phyloP scores from a whole-genome alignment of 208 protist species.

The Cochliopodium minus region DNA sequence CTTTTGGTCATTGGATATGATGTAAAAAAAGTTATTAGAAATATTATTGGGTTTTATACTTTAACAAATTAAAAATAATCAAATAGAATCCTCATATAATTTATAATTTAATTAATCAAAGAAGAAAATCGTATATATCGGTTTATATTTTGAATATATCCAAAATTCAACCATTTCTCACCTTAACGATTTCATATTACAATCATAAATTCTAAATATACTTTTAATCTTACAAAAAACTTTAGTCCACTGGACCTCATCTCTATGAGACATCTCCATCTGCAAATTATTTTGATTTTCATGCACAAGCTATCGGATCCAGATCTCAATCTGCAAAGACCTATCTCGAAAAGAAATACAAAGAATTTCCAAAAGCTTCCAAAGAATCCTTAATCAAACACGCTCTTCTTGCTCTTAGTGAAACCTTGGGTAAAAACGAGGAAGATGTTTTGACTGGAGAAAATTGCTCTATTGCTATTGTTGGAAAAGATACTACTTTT shows the following conservation, averaged over 20 bases:
- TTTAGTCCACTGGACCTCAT: slow-evolving; percentile 70
- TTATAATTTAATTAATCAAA: too few relatives aligned
- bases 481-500: slow-evolving; percentile 61
- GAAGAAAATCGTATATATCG: background rate
- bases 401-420: slow-evolving; percentile 67
- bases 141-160: background rate
- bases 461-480: slow-evolving; percentile 69
- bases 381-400: slow-evolving; percentile 70
- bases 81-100: too few relatives aligned
- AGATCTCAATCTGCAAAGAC: slow-evolving; percentile 89
- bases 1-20: slow-evolving; percentile 85
- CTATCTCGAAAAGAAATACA: slow-evolving; percentile 94
- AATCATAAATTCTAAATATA: background rate
- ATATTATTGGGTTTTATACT: background rate
- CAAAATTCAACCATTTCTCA: background rate
- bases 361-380: slow-evolving; percentile 44
- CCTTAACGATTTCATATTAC: background rate
- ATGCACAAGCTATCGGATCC: slow-evolving; percentile 92
- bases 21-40: slow-evolving; percentile 7
- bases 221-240: too few relatives aligned
- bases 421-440: slow-evolving; percentile 60
- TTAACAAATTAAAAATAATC: too few relatives aligned
- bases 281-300: slow-evolving; percentile 91
- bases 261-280: slow-evolving; percentile 85
- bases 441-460: slow-evolving; percentile 67